These are phyloP conservation scores for Arxiozyma slooffiae DNA, from an alignment of 1,139 yeast species.

Conservation along the genomic window DNA sequence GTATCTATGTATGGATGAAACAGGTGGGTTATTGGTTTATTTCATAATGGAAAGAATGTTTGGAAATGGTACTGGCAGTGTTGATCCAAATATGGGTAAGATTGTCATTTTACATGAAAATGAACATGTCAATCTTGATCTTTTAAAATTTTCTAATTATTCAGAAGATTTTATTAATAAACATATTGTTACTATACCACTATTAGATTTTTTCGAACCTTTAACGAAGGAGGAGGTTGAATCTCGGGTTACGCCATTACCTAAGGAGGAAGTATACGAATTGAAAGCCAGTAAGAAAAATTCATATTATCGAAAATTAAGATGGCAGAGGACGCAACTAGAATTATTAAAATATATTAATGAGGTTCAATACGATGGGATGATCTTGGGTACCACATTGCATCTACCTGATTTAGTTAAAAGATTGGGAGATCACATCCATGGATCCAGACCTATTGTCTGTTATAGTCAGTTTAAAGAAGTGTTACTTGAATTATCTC, in stretches of 20 bases:
- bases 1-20: constrained; percentile 81
- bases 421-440: constrained; percentile 51
- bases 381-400: constrained; percentile 64
- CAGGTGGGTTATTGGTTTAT: constrained; percentile 75
- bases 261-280: constrained; percentile 44
- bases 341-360: constrained; percentile 45
- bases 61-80: constrained; percentile 35
- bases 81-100: constrained; percentile 38
- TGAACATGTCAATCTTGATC: constrained; percentile 78
- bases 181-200: constrained; percentile 60
- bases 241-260: constrained; percentile 36
- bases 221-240: constrained; percentile 42
- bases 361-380: constrained; percentile 60
- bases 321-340: constrained; percentile 36
- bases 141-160: constrained; percentile 57
- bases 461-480: constrained; percentile 78
- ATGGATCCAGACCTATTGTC: constrained; percentile 82
- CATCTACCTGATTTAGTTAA: constrained; percentile 59
- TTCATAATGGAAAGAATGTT: constrained; percentile 86
- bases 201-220: constrained; percentile 78
- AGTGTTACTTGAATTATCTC: constrained; percentile 60
- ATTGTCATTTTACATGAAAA: constrained; percentile 78
- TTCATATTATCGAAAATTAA: constrained; percentile 57
- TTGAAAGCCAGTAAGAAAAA: constrained; percentile 52
- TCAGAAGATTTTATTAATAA: constrained; percentile 42